phyloP scores from a whole-genome alignment of 192 early-diverging fungal genomes.

The Umbelopsis ramanniana region DNA sequence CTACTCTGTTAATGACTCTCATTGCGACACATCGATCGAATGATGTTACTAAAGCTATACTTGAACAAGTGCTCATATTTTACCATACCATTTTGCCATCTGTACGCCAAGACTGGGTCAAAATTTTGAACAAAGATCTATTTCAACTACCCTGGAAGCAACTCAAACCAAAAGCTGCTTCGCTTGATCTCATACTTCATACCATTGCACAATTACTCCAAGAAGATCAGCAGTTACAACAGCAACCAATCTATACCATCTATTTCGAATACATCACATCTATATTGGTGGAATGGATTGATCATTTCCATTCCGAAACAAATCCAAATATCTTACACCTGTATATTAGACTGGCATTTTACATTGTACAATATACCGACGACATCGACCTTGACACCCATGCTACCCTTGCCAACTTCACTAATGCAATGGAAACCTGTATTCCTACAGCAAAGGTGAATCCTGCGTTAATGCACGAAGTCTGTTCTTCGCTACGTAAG shows the following conservation, averaged over 20 bases:
- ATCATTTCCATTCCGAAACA: not conserved
- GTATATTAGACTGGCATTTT: not conserved
- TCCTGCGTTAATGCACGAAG: not conserved
- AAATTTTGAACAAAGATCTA: not conserved
- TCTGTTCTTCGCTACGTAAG: not conserved
- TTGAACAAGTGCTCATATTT: not conserved
- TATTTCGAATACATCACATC: not conserved
- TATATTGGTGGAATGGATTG: not conserved
- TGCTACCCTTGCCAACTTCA: not conserved
- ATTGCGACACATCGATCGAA: not conserved
- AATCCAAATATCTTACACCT: not conserved
- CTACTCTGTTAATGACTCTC: not conserved
- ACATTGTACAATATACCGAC: slow-evolving; percentile 7
- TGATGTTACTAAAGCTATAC: not conserved
- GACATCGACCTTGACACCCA: not conserved
- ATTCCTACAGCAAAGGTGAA: not conserved
- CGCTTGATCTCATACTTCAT: not conserved
- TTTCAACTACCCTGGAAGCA: not conserved
- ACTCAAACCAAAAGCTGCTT: not conserved
- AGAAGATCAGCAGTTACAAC: not conserved
- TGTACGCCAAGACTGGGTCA: not conserved
- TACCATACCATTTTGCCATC: not conserved
- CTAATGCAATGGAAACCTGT: not conserved
- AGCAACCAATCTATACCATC: not conserved
- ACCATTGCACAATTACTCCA: not conserved